phyloP scores from a whole-genome alignment of 1,284 basidiomycete genomes.

The Violaceomyces palustris region DNA sequence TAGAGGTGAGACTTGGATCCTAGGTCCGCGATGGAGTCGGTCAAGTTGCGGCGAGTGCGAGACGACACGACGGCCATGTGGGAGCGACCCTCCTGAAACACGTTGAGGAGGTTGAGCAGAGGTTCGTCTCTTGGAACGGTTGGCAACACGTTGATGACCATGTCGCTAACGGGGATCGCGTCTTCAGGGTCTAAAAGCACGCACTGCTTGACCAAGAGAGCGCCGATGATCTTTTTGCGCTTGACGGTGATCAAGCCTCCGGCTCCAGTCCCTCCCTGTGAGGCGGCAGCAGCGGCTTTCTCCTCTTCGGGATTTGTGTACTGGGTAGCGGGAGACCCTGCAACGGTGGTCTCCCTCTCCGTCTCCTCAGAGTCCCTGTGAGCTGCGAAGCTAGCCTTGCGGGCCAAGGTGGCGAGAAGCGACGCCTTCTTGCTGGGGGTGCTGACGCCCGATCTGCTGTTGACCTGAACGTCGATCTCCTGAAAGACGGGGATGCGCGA shows the following conservation, averaged over 20 bases:
- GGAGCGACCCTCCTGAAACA: constrained; percentile 82
- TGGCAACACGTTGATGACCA: constrained; percentile 67
- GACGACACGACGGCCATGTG: constrained; percentile 78
- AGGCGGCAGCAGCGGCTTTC: constrained; percentile 48
- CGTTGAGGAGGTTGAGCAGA: constrained; percentile 77
- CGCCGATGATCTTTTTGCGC: constrained; percentile 71
- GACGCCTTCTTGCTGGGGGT: constrained; percentile 53
- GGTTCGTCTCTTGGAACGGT: constrained; percentile 80
- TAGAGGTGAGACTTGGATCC: constrained; percentile 10
- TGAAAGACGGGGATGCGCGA: constrained; percentile 59
- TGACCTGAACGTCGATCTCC: constrained; percentile 54
- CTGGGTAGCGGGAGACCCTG: background rate
- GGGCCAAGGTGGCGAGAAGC: constrained; percentile 54
- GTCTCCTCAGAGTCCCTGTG: constrained; percentile 19
- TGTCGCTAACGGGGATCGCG: constrained; percentile 46
- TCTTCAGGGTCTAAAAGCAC: constrained; percentile 81
- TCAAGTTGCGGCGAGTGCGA: constrained; percentile 46
- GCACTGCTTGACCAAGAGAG: constrained; percentile 77
- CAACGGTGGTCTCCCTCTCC: constrained; percentile 12
- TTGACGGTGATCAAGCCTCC: constrained; percentile 21
- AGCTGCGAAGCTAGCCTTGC: constrained; percentile 6
- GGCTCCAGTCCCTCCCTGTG: too few relatives aligned
- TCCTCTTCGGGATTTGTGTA: too few relatives aligned
- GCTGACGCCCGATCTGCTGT: constrained; percentile 17
- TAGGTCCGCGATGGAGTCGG: constrained; percentile 46